These are phyloP conservation scores for Roridomyces roridus DNA, from an alignment of 768 basidiomycete genomes.

Conservation along the genomic window DNA sequence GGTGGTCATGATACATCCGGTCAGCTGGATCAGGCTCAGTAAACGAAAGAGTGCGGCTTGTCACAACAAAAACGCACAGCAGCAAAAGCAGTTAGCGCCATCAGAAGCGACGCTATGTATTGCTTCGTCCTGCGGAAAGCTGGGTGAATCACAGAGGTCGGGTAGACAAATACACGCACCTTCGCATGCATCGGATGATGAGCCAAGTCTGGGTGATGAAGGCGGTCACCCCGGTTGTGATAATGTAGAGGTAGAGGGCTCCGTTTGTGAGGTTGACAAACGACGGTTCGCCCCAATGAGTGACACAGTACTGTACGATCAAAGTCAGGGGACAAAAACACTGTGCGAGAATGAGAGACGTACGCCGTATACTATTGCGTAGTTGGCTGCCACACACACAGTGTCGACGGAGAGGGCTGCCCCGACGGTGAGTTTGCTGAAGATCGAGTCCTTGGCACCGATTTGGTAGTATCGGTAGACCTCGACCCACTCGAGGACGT, in stretches of 20 bases:
- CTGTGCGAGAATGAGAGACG: not conserved
- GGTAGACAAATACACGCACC: too few relatives aligned
- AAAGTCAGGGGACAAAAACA: not conserved
- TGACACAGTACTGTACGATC: not conserved
- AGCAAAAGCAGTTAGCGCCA: too few relatives aligned
- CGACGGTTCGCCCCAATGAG: not conserved
- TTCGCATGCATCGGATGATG: too few relatives aligned
- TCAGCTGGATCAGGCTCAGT: too few relatives aligned
- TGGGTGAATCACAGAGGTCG: too few relatives aligned
- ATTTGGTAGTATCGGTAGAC: not conserved
- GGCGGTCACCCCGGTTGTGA: too few relatives aligned
- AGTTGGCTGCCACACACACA: not conserved
- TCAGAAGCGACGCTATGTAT: too few relatives aligned
- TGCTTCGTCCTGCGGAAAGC: too few relatives aligned
- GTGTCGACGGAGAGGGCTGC: not conserved
- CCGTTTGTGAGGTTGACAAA: not conserved
- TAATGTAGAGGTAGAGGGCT: too few relatives aligned
- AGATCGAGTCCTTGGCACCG: not conserved
- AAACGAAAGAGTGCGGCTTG: too few relatives aligned
- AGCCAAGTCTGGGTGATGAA: too few relatives aligned
- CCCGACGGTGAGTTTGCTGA: not conserved
- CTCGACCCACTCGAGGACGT: not conserved
- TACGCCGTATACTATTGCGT: not conserved
- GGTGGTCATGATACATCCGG: not conserved
- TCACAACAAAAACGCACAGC: too few relatives aligned